Conservation (phyloP, 139 green algal species). For the Chlorella sp. region DNA sequence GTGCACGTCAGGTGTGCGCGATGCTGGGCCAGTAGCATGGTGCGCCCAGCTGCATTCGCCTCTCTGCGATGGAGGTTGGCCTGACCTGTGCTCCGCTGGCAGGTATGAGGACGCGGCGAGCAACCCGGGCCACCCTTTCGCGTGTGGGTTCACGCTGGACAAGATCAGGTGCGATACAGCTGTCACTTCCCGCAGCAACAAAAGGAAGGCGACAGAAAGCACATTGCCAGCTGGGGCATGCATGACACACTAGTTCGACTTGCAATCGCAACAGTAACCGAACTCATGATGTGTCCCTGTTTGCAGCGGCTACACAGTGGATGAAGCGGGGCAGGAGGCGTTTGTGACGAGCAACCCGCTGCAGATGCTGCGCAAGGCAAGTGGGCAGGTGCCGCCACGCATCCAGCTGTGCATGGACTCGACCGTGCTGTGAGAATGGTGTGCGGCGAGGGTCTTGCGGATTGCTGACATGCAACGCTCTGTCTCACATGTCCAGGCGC, state of each 20-base stretch:
- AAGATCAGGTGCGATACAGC: no score
- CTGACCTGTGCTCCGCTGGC: no score
- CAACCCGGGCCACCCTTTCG: slow-evolving; percentile 66
- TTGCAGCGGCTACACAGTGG: slow-evolving; percentile 85
- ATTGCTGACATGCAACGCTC: background rate
- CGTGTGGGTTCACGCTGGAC: slow-evolving; percentile 74
- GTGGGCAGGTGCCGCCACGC: no score
- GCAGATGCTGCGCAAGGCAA: slow-evolving; percentile 83
- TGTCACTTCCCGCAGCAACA: no score
- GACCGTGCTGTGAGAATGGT: background rate
- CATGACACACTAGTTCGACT: no score
- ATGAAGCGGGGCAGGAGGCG: slow-evolving; percentile 70
- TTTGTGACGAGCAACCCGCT: slow-evolving; percentile 83
- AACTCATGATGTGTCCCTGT: no score
- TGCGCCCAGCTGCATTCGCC: no score
- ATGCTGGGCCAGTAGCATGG: no score
- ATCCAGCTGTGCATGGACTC: background rate
- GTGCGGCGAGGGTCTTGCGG: background rate
- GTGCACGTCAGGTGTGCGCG: slow-evolving; percentile 89
- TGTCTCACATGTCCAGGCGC: slow-evolving; percentile 44
- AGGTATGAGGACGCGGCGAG: slow-evolving; percentile 56
- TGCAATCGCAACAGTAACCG: no score
- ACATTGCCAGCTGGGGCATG: no score
- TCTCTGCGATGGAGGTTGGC: no score
- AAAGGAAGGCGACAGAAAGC: no score